Base-by-base conservation (phyloP, 345 rosid species). In the Salix viminalis region DNA sequence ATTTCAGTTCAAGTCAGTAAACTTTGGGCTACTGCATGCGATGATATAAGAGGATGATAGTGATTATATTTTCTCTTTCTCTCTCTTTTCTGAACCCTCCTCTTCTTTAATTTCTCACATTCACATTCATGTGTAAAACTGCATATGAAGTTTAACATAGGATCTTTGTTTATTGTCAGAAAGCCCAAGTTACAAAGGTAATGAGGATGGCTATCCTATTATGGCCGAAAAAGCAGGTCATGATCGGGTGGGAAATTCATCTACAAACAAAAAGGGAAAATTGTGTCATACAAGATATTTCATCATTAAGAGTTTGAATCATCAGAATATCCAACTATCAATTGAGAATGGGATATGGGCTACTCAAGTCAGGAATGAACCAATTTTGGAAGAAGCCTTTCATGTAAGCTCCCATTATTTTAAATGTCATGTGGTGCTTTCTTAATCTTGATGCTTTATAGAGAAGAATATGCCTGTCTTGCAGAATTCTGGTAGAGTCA, bases 311-410 rank as follows among this genome's bases (percentile, higher is more conserved):
- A 95, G 99, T 89, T 88, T 95, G 80, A 92, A 90, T 76, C 89
- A 89, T 82, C 85, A 90, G 32, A 95, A 95, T 75, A 85, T 95
- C 82, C 95, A 84, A 85, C 86, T 86, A 37, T 91, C 99, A 61
- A 78, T 92, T 14, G 90, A 90, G 81, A 91, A 79, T 83, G 99
- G 95, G 73, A 89, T 92, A 71, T 95, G 97, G 99, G 99, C 99
- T 77, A 95, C 99, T 82, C 97, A 95, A 85, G 97, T 95, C 72
- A 92, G 91, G 97, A 95, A 95, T 85, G 99, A 95, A 86, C 97
- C 97, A 73, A 92, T 95, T 79, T 71, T 91, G 86, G 97, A 95
- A 83, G 99, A 92, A 65, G 97, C 97, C 78, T 95, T 92, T 90
- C 86, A 82, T 84, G 97, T 92, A 86, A 92, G 94, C 81, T 48